These are phyloP conservation scores for Fraxinus ornus DNA, from an alignment of 305 asterid genomes.

Conservation along the genomic window DNA sequence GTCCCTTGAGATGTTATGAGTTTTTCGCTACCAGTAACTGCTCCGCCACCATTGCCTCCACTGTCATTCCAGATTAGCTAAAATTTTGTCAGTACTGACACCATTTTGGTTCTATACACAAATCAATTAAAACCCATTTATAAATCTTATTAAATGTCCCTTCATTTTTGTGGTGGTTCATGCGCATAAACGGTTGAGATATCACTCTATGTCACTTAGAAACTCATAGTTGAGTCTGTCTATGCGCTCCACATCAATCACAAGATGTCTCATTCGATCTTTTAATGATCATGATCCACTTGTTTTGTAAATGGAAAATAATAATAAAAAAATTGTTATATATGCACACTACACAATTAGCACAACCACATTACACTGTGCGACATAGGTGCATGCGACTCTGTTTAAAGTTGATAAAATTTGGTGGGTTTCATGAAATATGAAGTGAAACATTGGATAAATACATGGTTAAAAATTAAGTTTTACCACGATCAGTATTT, in stretches of 20 bases:
- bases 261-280: neutral
- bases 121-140: conserved; percentile 34
- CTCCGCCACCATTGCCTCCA: conserved; percentile 26
- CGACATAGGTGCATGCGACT: neutral
- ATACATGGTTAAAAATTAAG: neutral
- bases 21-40: conserved; percentile 41
- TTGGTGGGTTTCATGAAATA: too few relatives aligned
- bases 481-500: too few relatives aligned
- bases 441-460: neutral
- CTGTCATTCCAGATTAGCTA: conserved; percentile 39
- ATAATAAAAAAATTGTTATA: too few relatives aligned
- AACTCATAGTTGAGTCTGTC: neutral
- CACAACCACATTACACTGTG: neutral
- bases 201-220: neutral
- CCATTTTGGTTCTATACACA: conserved; percentile 2
- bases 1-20: conserved; percentile 56
- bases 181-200: neutral
- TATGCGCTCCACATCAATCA: neutral
- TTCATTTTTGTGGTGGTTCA: conserved; percentile 34
- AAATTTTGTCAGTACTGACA: neutral
- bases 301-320: too few relatives aligned
- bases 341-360: too few relatives aligned
- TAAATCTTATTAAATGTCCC: neutral
- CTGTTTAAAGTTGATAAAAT: neutral
- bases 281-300: too few relatives aligned